phyloP scores from a whole-genome alignment of 352 stramenopile genomes.

The Phytophthora lateralis region DNA sequence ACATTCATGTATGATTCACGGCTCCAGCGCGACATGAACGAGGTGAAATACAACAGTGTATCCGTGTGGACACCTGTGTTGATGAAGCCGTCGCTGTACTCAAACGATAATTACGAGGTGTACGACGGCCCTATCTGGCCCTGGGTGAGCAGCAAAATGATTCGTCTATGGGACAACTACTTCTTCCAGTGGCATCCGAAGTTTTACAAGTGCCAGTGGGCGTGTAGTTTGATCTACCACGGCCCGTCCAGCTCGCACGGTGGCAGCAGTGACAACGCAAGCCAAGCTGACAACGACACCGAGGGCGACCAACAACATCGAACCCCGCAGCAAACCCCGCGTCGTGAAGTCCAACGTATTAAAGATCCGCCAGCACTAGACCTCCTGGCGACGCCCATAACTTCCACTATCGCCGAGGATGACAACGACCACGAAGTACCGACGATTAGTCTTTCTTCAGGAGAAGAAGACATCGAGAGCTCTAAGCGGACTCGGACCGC shows the following conservation, averaged over 20 bases:
- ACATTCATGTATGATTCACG: slow-evolving; percentile 85
- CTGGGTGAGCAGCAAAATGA: slow-evolving; percentile 81
- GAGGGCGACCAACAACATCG: slow-evolving; percentile 20
- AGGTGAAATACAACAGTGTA: slow-evolving; percentile 54
- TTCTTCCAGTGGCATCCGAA: slow-evolving; percentile 89
- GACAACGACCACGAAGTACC: slow-evolving; percentile 22
- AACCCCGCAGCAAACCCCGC: slow-evolving; percentile 14
- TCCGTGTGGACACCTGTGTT: slow-evolving; percentile 86
- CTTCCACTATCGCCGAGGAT: slow-evolving; percentile 29
- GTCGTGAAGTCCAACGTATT: slow-evolving; percentile 8
- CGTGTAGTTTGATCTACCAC: slow-evolving; percentile 55
- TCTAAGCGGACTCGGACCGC: slow-evolving; percentile 27
- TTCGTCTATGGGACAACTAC: slow-evolving; percentile 82
- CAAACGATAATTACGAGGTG: slow-evolving; percentile 57
- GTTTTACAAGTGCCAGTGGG: slow-evolving; percentile 81
- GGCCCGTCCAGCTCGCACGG: slow-evolving; percentile 24
- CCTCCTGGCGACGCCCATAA: slow-evolving; percentile 33
- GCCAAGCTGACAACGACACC: slow-evolving; percentile 3
- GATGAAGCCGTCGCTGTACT: slow-evolving; percentile 48
- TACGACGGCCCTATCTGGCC: slow-evolving; percentile 73
- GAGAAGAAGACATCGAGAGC: slow-evolving; percentile 17
- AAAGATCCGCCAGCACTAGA: slow-evolving; percentile 32
- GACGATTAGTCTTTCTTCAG: slow-evolving; percentile 30
- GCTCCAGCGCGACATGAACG: slow-evolving; percentile 70
- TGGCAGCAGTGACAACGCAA: slow-evolving; percentile 1